These are phyloP conservation scores for Eucalyptus marginata DNA, from an alignment of 345 rosid genomes.

Conservation along the genomic window DNA sequence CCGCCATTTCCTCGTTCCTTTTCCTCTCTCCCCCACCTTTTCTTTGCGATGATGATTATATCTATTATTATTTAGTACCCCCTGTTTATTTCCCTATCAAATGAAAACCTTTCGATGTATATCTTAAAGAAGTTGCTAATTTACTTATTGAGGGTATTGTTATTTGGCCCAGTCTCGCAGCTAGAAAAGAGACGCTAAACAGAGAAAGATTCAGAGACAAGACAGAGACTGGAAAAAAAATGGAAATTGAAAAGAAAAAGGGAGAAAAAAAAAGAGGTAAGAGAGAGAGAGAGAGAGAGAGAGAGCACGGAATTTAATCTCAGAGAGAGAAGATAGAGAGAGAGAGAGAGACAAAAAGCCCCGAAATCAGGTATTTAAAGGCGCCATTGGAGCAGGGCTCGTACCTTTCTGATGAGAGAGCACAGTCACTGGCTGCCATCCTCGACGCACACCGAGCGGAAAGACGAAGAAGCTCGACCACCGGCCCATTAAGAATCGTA, in stretches of 20 bases:
- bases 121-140: not conserved
- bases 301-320: not conserved
- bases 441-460: not conserved
- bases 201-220: not conserved
- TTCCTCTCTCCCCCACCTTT: not conserved
- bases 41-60: not conserved
- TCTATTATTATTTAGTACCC: not conserved
- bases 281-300: not conserved
- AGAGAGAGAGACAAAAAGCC: not conserved
- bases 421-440: not conserved
- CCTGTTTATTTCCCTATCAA: not conserved
- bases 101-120: not conserved
- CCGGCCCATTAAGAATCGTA: not conserved
- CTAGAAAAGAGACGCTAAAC: not conserved
- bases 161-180: not conserved
- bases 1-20: conserved; percentile 45
- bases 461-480: not conserved
- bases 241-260: not conserved
- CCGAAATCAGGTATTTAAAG: conserved; percentile 16
- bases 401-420: not conserved
- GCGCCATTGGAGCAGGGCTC: not conserved
- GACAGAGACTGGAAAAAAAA: not conserved
- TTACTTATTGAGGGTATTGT: not conserved
- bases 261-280: not conserved
- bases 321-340: not conserved